Conservation (phyloP, 495 filamentous ascomycete species). For the Aspergillus olivimuriae region DNA sequence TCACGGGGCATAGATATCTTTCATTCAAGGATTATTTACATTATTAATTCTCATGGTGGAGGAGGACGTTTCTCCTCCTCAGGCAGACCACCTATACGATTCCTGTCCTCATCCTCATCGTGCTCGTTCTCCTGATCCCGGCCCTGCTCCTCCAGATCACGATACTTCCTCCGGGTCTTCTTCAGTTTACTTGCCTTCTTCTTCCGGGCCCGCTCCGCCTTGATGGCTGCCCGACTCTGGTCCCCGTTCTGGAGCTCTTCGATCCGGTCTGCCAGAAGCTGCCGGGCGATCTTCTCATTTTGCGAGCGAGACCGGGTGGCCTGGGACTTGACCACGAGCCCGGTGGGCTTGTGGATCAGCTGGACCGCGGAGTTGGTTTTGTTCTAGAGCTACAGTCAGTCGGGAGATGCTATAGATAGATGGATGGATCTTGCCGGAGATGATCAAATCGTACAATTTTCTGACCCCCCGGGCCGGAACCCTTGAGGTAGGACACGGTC, state of each 20-base stretch:
- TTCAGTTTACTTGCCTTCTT: conserved; percentile 62
- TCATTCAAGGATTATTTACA: too few species aligned
- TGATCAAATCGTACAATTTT: conserved; percentile 59
- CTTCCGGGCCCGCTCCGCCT: conserved; percentile 47
- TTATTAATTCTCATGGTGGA: too few species aligned
- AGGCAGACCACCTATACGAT: conserved; percentile 22
- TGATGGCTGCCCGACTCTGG: conserved; percentile 49
- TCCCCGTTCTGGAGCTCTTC: conserved; percentile 61
- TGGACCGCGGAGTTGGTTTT: conserved; percentile 97
- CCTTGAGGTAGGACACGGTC: conserved; percentile 79
- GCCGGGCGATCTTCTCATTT: conserved; percentile 82
- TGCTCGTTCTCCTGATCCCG: conserved; percentile 37
- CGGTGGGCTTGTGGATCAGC: conserved; percentile 81
- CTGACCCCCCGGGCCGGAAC: conserved; percentile 89
- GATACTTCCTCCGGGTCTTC: conserved; percentile 63
- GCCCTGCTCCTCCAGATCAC: conserved; percentile 40
- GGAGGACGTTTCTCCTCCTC: conserved; percentile 2
- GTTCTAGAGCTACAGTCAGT: too few species aligned
- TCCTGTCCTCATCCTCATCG: conserved; percentile 38
- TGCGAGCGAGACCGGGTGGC: conserved; percentile 80
- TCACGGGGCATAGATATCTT: too few species aligned
- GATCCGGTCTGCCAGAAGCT: conserved; percentile 67
- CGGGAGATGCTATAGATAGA: too few species aligned
- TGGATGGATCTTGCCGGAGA: too few species aligned
- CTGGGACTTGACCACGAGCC: conserved; percentile 86